Conservation (phyloP, 177 flowering plant species). For the Vitis hybrid region DNA sequence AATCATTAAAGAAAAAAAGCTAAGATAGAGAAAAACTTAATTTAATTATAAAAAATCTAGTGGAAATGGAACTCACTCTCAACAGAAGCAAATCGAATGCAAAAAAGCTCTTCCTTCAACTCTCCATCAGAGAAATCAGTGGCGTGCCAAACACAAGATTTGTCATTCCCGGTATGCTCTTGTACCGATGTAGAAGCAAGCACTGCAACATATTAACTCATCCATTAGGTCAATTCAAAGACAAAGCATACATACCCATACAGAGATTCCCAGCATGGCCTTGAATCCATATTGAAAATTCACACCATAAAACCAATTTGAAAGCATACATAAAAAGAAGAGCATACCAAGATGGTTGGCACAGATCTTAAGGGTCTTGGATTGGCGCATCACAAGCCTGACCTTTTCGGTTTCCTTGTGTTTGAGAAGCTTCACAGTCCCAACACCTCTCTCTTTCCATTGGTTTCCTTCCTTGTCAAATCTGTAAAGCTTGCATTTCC, state of each 20-base stretch:
- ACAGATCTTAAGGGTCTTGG: slow-evolving; percentile 59
- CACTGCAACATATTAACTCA: slow-evolving; percentile 27
- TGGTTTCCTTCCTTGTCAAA: slow-evolving; percentile 59
- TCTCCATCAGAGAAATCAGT: slow-evolving; percentile 62
- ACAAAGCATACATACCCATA: no score
- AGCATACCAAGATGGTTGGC: slow-evolving; percentile 54
- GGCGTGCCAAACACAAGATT: slow-evolving; percentile 68
- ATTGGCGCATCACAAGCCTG: slow-evolving; percentile 58
- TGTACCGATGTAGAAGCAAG: slow-evolving; percentile 39
- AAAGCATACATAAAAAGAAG: not conserved
- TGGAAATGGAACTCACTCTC: slow-evolving; percentile 42
- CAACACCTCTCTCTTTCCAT: slow-evolving; percentile 67
- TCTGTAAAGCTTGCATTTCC: slow-evolving; percentile 57
- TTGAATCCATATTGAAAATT: not conserved
- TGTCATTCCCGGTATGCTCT: slow-evolving; percentile 60
- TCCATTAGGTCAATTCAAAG: no score
- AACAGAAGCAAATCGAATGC: slow-evolving; percentile 44
- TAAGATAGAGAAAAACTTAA: not conserved
- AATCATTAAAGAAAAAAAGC: not conserved
- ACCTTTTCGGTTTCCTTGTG: slow-evolving; percentile 48
- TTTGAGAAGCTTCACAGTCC: slow-evolving; percentile 54
- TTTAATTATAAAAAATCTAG: not conserved
- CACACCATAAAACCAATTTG: not conserved
- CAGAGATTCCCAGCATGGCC: no score
- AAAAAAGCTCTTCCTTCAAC: slow-evolving; percentile 52